Evolutionary conservation across 2,329 filamentous ascomycete species (phyloP), one percentile per base, ranked within the genome.

Genomic region (Lachnellula hyalina): DNA sequence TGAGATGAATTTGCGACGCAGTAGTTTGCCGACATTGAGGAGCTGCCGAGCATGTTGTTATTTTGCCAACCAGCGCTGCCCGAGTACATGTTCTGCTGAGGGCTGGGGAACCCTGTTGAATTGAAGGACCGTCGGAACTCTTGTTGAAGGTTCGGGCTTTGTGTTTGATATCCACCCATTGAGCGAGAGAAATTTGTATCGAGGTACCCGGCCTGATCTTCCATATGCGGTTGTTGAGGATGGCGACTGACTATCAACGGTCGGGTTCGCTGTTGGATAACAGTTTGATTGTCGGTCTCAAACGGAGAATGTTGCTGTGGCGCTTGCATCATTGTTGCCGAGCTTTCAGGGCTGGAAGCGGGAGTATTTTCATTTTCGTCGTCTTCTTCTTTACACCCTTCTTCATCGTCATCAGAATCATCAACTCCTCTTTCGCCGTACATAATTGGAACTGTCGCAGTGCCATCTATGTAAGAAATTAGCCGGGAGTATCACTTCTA

Each of bases 1-100:
- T 65, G 61, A 11, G 65, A 60, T 14, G 62, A 63, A 40, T 49
- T 52, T 5, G 62, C 58, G 4, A 57, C 5, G 38, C 61, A 65
- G 35, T 53, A 63, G 14, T 51, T 53, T 9, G 54, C 40, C 5
- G 52, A 15, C 12, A 60, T 42, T 3, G 59, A 49, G 2, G 54
- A 50, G 34, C 47, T 58, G 19, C 49, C 58, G 15, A 56, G 52
- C 47, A 61, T 63, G 28, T 51, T 57, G 8, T 45, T 53, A 34
- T 51, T 56, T 23, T 52, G 55, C 54, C 44, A 58, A 25, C 23
- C 23, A 25, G 23, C 6, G 17, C 56, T 25, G 2, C 32, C 32
- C 15, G 42, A 21, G 42, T 58, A 61, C 46, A 62, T 57, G 17
- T 40, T 58, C 25, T 60, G 56, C 28, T 58, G 60, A 32, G 53